Percentiles rank a stretch among this genome's conserved stretches.
Conservation (phyloP, 208 protist genomes). For the Leishmania gerbilli region DNA sequence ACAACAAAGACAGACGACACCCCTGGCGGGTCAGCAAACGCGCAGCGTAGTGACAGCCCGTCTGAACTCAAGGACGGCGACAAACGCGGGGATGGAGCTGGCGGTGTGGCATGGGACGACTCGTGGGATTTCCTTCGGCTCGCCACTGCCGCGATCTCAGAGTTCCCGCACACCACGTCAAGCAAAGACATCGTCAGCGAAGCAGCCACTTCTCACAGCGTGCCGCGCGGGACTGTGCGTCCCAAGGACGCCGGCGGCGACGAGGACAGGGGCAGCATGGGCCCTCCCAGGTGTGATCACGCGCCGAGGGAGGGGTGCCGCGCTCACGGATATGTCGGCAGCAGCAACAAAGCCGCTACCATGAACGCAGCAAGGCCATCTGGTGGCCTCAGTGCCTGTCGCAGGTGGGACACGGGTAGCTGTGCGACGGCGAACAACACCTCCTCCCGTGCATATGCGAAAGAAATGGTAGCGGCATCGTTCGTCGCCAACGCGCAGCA, state of each 20-base stretch:
- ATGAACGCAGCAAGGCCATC: not conserved
- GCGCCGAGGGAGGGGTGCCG: not conserved
- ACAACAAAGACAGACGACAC: not conserved
- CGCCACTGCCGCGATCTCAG: not conserved
- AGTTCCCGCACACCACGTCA: slow-evolving; percentile 10
- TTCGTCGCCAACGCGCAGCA: not conserved
- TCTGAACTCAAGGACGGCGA: not conserved
- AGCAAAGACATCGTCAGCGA: slow-evolving; percentile 16
- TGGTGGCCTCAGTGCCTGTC: not conserved
- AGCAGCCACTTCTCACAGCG: slow-evolving; percentile 8
- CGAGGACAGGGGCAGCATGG: slow-evolving; percentile 2
- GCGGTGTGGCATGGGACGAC: not conserved
- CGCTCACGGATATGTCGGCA: not conserved
- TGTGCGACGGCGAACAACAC: slow-evolving; percentile 7
- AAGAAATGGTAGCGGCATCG: slow-evolving; percentile 6
- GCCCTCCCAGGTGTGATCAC: not conserved
- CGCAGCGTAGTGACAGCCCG: not conserved
- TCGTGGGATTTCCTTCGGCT: not conserved
- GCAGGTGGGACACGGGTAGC: not conserved
- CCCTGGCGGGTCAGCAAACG: not conserved
- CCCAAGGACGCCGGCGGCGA: not conserved
- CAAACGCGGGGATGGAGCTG: not conserved
- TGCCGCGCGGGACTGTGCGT: slow-evolving; percentile 7
- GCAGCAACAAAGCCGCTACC: not conserved
- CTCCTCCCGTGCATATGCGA: not conserved